Conservation (phyloP, 495 filamentous ascomycete species). For the Hyaloscypha finlandica region DNA sequence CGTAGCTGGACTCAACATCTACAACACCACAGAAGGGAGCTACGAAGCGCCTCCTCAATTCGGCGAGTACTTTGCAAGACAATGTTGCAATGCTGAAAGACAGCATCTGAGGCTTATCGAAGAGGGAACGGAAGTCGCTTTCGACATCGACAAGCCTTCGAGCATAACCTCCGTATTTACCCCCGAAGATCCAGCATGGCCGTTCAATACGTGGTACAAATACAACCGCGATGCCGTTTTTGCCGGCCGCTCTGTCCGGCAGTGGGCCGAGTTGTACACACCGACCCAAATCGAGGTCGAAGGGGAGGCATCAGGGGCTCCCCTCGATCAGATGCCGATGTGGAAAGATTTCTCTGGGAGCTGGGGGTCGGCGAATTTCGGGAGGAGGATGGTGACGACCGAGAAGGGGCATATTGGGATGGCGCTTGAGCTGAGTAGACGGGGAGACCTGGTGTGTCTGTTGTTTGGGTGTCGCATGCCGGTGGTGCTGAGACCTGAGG, state of each 20-base stretch:
- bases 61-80: too few relatives aligned
- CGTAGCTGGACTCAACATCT: too few relatives aligned
- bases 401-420: not conserved
- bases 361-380: not conserved
- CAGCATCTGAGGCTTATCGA: too few relatives aligned
- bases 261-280: too few relatives aligned
- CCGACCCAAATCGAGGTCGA: not conserved
- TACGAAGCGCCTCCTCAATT: too few relatives aligned
- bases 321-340: not conserved
- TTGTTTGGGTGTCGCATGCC: not conserved
- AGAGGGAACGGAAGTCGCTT: too few relatives aligned
- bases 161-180: too few relatives aligned
- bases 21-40: too few relatives aligned
- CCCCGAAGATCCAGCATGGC: not conserved
- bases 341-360: not conserved
- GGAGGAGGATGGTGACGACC: not conserved
- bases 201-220: not conserved
- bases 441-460: not conserved
- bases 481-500: not conserved
- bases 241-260: not conserved
- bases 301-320: not conserved
- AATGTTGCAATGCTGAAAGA: too few relatives aligned
- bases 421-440: not conserved
- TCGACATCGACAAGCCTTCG: too few relatives aligned
- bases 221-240: not conserved